phyloP scores from a whole-genome alignment of 2,329 filamentous ascomycete species.

The Plectosphaerella cucumerina region DNA sequence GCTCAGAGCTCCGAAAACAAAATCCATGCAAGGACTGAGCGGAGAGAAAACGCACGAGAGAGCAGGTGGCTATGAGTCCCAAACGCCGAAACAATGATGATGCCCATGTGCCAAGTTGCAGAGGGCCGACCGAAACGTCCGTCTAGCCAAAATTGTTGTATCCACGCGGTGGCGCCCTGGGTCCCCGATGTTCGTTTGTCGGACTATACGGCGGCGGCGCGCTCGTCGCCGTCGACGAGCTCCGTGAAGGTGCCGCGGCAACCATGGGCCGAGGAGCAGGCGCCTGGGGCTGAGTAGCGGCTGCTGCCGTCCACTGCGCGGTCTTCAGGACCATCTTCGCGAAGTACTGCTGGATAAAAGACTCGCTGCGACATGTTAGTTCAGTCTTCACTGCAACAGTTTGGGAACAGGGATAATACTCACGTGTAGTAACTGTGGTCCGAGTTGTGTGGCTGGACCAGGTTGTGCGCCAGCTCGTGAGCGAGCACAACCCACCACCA shows the following conservation, averaged over 20 bases:
- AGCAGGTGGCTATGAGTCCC: too few relatives aligned
- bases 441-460: constrained; percentile 73
- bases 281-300: constrained; percentile 4
- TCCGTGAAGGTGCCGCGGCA: too few relatives aligned
- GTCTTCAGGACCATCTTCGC: constrained; percentile 60
- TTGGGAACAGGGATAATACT: constrained; percentile 21
- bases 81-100: too few relatives aligned
- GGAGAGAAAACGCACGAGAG: too few relatives aligned
- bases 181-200: too few relatives aligned
- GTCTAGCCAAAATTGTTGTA: too few relatives aligned
- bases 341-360: constrained; percentile 76
- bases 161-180: too few relatives aligned
- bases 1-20: too few relatives aligned
- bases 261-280: not conserved
- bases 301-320: constrained; percentile 24
- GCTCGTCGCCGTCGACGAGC: too few relatives aligned
- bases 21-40: too few relatives aligned
- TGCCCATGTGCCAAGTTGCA: too few relatives aligned
- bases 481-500: constrained; percentile 97
- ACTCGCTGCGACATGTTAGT: constrained; percentile 48
- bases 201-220: constrained; percentile 5
- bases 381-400: not conserved
- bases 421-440: constrained; percentile 80
- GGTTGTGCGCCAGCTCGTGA: constrained; percentile 93
- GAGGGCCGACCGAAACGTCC: too few relatives aligned